Evolutionary conservation across 164 flowering plant species (phyloP).

Genomic region (Kingdonia uniflora): DNA sequence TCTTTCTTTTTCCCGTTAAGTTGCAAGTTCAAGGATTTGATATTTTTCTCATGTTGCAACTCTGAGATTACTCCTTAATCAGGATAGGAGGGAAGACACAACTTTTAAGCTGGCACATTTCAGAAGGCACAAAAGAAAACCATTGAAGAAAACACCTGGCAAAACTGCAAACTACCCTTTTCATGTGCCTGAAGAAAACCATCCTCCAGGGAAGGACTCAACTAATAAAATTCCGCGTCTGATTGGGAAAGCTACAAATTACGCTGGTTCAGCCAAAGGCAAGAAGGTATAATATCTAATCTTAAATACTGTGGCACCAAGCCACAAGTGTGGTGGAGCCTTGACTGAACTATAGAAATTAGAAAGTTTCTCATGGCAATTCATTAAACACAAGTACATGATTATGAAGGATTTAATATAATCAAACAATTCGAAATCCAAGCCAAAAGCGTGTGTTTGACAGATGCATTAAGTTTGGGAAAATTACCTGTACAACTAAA

Average conservation of each 20-base stretch:
- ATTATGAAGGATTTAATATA: no score
- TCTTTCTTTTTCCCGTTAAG: not conserved
- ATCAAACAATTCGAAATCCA: no score
- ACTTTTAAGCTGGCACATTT: constrained; percentile 66
- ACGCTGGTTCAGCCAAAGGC: constrained; percentile 65
- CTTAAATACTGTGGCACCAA: no score
- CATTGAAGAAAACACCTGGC: constrained; percentile 65
- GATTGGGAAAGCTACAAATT: constrained; percentile 76
- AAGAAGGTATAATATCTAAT: constrained; percentile 46
- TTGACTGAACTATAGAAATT: no score
- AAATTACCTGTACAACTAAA: no score
- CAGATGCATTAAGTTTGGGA: no score
- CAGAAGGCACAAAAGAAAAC: constrained; percentile 78
- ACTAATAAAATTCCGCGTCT: constrained; percentile 68
- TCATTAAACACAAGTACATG: no score
- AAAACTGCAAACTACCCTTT: constrained; percentile 42
- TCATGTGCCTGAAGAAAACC: constrained; percentile 85
- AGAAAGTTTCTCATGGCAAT: no score
- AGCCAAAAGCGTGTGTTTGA: no score
- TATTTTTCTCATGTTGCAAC: constrained; percentile 2
- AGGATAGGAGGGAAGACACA: constrained; percentile 98
- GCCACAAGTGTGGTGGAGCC: no score
- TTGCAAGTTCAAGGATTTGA: no score
- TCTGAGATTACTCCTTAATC: constrained; percentile 10
- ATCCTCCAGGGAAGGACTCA: constrained; percentile 85